Percentiles rank a stretch among this genome's conserved stretches.
phyloP scores from a whole-genome alignment of 108 stramenopile genomes.

The Cyclostephanos invisitatus region DNA sequence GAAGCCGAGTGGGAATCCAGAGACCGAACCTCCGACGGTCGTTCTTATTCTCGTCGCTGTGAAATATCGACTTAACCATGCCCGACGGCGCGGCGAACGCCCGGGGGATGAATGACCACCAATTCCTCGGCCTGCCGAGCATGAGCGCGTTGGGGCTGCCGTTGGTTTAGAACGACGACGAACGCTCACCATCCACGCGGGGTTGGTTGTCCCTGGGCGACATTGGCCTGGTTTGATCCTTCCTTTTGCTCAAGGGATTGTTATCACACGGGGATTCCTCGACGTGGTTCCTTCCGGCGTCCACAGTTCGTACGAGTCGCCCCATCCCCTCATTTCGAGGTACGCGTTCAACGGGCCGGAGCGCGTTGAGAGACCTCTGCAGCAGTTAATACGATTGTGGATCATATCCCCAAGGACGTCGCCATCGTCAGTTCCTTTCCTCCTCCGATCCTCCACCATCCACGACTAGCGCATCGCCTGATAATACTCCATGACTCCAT shows the following conservation, averaged over 20 bases:
- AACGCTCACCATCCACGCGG: conserved; percentile 5
- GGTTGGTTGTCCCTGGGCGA: neutral
- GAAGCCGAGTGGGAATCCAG: neutral
- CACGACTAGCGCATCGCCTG: no score
- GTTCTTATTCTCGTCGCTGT: neutral
- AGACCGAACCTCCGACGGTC: neutral
- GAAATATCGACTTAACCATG: neutral
- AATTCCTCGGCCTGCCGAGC: neutral
- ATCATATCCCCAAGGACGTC: no score
- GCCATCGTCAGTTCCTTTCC: no score
- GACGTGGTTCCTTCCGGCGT: neutral
- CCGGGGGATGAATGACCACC: neutral
- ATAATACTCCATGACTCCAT: no score
- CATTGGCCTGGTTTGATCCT: conserved; percentile 15
- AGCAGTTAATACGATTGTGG: no score
- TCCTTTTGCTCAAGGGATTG: conserved; percentile 5
- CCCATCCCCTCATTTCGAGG: no score
- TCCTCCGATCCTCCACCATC: no score
- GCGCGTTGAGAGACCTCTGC: no score
- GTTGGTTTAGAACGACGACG: neutral
- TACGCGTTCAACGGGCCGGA: no score
- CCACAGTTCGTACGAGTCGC: no score
- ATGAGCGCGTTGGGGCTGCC: neutral
- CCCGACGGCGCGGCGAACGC: neutral
- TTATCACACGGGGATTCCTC: conserved; percentile 25